These are phyloP conservation scores for Rhizopus delemar DNA, from an alignment of 371 early-diverging fungal genomes.

Conservation along the genomic window DNA sequence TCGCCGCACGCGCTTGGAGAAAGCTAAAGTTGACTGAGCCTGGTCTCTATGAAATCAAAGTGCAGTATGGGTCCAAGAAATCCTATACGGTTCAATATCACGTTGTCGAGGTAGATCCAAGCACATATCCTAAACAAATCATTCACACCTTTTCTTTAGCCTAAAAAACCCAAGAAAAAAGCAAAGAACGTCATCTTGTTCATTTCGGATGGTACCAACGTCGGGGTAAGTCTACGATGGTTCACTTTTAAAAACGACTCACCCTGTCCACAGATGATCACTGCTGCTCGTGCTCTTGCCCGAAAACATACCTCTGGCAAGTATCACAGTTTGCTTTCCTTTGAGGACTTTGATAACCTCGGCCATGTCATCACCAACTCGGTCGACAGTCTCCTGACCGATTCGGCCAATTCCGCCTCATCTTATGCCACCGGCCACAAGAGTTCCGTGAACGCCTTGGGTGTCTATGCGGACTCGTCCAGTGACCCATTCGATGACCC, in stretches of 20 bases:
- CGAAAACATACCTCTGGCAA: constrained; percentile 59
- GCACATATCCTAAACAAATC: background rate
- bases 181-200: constrained; percentile 76
- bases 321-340: constrained; percentile 56
- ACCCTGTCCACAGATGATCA: constrained; percentile 45
- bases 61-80: constrained; percentile 39
- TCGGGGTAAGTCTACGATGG: constrained; percentile 36
- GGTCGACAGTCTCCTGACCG: constrained; percentile 71
- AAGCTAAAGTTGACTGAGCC: constrained; percentile 54
- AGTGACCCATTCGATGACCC: constrained; percentile 59
- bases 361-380: constrained; percentile 74
- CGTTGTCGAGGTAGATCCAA: constrained; percentile 33
- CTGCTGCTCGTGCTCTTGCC: constrained; percentile 61
- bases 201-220: constrained; percentile 75
- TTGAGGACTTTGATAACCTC: constrained; percentile 66
- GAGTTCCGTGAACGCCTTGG: constrained; percentile 59
- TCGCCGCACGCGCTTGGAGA: constrained; percentile 59
- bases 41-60: constrained; percentile 57
- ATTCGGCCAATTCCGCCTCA: constrained; percentile 77
- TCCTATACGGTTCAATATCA: constrained; percentile 41
- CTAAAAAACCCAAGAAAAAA: constrained; percentile 57
- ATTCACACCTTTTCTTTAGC: constrained; percentile 12
- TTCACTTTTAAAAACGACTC: background rate
- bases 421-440: constrained; percentile 74
- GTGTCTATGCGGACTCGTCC: constrained; percentile 68